phyloP scores from a whole-genome alignment of 305 asterid species.

The Coffea humblotiana region DNA sequence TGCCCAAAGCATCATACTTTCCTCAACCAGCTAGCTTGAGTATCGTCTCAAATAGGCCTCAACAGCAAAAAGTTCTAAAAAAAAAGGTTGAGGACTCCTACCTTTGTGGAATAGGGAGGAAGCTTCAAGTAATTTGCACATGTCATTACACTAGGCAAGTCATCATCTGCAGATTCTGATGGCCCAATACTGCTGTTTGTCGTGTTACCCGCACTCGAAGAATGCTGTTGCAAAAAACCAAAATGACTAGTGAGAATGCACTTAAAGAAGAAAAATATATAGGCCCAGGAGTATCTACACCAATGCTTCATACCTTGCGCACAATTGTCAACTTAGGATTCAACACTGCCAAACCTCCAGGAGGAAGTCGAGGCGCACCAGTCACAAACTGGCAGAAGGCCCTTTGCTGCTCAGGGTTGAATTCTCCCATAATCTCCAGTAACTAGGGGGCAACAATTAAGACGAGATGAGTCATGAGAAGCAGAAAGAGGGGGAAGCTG shows the following conservation, averaged over 20 bases:
- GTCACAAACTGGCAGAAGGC: conserved; percentile 98
- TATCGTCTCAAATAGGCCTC: not conserved
- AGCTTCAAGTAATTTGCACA: conserved; percentile 99
- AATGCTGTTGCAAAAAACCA: conserved; percentile 57
- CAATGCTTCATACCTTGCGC: conserved; percentile 66
- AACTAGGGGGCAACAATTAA: conserved; percentile 48
- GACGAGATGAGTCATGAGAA: not conserved
- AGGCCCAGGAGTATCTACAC: not conserved
- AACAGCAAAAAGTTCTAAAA: not conserved
- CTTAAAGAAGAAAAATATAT: not conserved
- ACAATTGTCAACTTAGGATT: conserved; percentile 97
- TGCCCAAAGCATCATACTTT: not conserved
- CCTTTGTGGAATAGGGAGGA: conserved; percentile 98
- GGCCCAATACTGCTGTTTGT: conserved; percentile 59
- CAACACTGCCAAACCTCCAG: conserved; percentile 93
- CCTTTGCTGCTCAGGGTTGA: conserved; percentile 88
- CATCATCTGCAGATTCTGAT: conserved; percentile 87
- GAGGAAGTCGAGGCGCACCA: conserved; percentile 99
- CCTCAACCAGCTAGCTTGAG: not conserved
- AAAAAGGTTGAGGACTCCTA: conserved; percentile 16
- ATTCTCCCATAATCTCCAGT: conserved; percentile 95
- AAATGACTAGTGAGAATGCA: not conserved
- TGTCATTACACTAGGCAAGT: conserved; percentile 98
- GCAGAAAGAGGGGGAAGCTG: not conserved
- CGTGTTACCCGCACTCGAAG: conserved; percentile 53